phyloP scores from a whole-genome alignment of 2,329 filamentous ascomycete species.

The Microcyclospora tardicrescens region DNA sequence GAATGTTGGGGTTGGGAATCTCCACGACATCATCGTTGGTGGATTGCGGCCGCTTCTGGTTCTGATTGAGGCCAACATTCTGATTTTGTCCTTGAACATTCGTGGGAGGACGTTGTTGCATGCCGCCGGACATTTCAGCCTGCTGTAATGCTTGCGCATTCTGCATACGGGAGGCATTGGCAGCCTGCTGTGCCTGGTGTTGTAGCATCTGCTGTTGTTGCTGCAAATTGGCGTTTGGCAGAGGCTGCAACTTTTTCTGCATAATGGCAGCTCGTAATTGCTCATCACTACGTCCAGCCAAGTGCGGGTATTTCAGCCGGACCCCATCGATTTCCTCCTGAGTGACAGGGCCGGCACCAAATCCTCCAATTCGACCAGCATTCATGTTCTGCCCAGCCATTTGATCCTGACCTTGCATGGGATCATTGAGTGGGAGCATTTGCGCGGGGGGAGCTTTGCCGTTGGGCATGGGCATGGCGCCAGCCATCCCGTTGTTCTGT shows the following conservation, averaged over 20 bases:
- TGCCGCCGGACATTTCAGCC: not conserved
- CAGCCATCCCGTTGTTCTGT: too few species aligned
- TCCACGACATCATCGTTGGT: constrained; percentile 31
- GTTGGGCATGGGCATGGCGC: constrained; percentile 4
- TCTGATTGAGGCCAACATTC: not conserved
- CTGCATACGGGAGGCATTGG: constrained; percentile 7
- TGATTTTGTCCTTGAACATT: not conserved
- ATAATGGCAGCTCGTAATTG: constrained; percentile 25
- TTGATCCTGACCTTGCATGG: constrained; percentile 8
- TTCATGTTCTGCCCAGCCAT: constrained; percentile 10
- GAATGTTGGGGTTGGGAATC: constrained; percentile 20
- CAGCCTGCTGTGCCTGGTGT: constrained; percentile 1
- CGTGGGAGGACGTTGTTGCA: constrained; percentile 5
- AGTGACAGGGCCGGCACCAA: constrained; percentile 1
- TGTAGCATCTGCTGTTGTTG: constrained; percentile 9
- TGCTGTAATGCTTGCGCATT: constrained; percentile 16
- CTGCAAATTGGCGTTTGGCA: constrained; percentile 22
- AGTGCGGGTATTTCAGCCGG: constrained; percentile 22
- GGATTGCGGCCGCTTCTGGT: constrained; percentile 12
- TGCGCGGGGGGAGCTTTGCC: constrained; percentile 26
- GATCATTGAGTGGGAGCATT: constrained; percentile 24
- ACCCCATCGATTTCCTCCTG: constrained; percentile 29
- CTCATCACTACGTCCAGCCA: constrained; percentile 28
- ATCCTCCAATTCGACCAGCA: constrained; percentile 4
- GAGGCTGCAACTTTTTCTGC: constrained; percentile 17